phyloP scores from a whole-genome alignment of 768 basidiomycete species.

The Tylopilus plumbeoviolaceoides region DNA sequence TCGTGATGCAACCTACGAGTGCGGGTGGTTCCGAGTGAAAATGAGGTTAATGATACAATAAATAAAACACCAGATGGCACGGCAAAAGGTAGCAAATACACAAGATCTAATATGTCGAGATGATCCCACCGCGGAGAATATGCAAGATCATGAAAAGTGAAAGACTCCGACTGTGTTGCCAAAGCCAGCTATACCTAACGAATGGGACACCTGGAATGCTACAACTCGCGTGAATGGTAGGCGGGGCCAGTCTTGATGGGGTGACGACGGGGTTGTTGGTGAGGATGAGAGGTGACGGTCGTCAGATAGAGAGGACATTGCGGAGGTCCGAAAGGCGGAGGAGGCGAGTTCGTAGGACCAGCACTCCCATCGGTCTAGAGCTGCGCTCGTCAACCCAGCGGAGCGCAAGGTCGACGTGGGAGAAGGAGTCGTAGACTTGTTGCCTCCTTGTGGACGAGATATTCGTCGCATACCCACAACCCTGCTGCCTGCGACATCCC shows the following conservation, averaged over 20 bases:
- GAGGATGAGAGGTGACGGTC: slow-evolving; percentile 11
- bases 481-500: slow-evolving; percentile 58
- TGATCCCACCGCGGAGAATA: not conserved
- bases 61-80: slow-evolving; percentile 9
- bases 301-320: slow-evolving; percentile 45
- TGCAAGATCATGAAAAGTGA: slow-evolving; percentile 21
- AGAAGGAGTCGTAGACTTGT: slow-evolving; percentile 20
- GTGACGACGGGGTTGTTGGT: not conserved
- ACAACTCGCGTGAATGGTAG: slow-evolving; percentile 80
- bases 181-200: slow-evolving; percentile 64
- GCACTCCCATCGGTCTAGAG: slow-evolving; percentile 78
- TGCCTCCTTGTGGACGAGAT: slow-evolving; percentile 40
- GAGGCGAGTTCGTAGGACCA: slow-evolving; percentile 70
- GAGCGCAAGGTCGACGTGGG: slow-evolving; percentile 11
- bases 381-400: slow-evolving; percentile 54
- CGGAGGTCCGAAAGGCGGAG: slow-evolving; percentile 44
- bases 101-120: slow-evolving; percentile 3
- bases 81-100: slow-evolving; percentile 18
- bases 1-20: slow-evolving; percentile 7
- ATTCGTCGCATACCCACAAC: slow-evolving; percentile 70
- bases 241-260: slow-evolving; percentile 39
- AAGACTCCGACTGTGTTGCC: slow-evolving; percentile 56
- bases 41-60: slow-evolving; percentile 22
- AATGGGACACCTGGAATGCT: slow-evolving; percentile 47
- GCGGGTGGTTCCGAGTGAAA: not conserved